Percentiles rank a stretch among this genome's conserved stretches.
phyloP scores from a whole-genome alignment of 2,329 filamentous ascomycete genomes.

The Corinectria fuckeliana region DNA sequence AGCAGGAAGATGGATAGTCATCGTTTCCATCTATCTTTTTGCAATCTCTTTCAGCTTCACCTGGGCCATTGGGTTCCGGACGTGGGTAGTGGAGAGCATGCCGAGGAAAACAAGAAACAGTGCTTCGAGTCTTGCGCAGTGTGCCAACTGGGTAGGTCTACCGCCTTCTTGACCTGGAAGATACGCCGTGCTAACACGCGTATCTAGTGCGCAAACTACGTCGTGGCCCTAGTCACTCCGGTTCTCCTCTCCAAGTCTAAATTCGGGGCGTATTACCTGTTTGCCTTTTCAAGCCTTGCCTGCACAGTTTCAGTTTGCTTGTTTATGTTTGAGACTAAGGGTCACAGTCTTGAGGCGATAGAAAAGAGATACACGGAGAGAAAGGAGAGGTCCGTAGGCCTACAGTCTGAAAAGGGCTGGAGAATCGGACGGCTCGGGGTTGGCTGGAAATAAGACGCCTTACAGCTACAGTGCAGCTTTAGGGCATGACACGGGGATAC shows the following conservation, averaged over 20 bases:
- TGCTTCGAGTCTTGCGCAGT: constrained; percentile 60
- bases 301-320: constrained; percentile 45
- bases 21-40: constrained; percentile 58
- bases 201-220: constrained; percentile 49
- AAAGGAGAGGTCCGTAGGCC: background rate
- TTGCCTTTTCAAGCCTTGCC: constrained; percentile 47
- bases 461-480: too few species aligned
- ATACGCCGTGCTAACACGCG: background rate
- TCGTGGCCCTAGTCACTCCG: constrained; percentile 54
- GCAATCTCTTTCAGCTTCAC: constrained; percentile 52
- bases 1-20: constrained; percentile 56
- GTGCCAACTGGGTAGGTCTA: constrained; percentile 55
- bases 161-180: too few species aligned
- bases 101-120: constrained; percentile 60
- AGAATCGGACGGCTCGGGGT: background rate
- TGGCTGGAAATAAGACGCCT: background rate
- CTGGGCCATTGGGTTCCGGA: constrained; percentile 61
- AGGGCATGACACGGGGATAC: background rate
- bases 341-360: constrained; percentile 50
- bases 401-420: background rate
- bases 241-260: constrained; percentile 47
- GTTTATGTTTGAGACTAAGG: constrained; percentile 53
- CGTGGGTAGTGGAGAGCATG: constrained; percentile 63
- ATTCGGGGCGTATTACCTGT: constrained; percentile 55
- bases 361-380: constrained; percentile 21